Evolutionary conservation across 2,329 filamentous ascomycete genomes (phyloP).

Genomic region (Xylariaceae sp.): DNA sequence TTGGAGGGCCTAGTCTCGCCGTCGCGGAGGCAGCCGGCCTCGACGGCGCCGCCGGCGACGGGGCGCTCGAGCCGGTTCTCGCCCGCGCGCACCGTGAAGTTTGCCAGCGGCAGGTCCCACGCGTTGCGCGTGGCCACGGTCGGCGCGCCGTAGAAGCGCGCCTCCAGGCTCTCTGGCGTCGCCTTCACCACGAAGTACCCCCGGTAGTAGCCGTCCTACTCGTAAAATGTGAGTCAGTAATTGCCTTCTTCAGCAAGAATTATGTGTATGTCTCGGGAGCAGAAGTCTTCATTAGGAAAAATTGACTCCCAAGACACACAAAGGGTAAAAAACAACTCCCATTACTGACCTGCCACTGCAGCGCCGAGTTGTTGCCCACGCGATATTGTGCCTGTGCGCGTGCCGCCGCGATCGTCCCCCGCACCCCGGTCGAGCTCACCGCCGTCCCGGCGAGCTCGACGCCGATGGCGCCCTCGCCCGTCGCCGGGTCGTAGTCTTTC

Average conservation of each 20-base stretch:
- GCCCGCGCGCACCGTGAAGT: constrained; percentile 67
- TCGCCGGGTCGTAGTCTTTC: constrained; percentile 54
- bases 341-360: constrained; percentile 80
- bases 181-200: constrained; percentile 72
- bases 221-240: too few relatives aligned
- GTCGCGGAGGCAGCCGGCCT: constrained; percentile 59
- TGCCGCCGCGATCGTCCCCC: constrained; percentile 56
- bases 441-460: constrained; percentile 70
- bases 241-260: too few relatives aligned
- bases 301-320: too few relatives aligned
- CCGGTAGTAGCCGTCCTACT: constrained; percentile 71
- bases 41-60: constrained; percentile 46
- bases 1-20: constrained; percentile 49
- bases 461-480: constrained; percentile 59
- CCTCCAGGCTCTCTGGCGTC: constrained; percentile 58
- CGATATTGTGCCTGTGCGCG: constrained; percentile 50
- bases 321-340: too few relatives aligned
- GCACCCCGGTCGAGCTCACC: constrained; percentile 64
- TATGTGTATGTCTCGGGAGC: too few relatives aligned
- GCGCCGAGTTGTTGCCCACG: constrained; percentile 58
- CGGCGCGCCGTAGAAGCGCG: constrained; percentile 64
- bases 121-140: constrained; percentile 61
- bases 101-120: constrained; percentile 68
- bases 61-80: constrained; percentile 58
- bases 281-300: too few relatives aligned